Evolutionary conservation across 352 stramenopile species (phyloP).

Genomic region (Phytopythium ostracodes): DNA sequence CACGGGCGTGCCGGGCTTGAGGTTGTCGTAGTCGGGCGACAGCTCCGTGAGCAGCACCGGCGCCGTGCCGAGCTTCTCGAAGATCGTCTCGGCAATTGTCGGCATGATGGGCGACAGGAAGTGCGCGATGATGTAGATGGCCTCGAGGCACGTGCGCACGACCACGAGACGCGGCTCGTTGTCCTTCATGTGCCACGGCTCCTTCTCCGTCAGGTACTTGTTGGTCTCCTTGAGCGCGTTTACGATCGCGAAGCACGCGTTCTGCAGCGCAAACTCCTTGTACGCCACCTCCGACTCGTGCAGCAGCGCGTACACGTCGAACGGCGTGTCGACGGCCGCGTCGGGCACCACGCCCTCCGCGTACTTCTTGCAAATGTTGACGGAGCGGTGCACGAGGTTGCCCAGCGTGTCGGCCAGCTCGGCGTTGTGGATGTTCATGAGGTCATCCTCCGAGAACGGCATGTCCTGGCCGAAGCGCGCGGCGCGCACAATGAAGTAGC

Average conservation of each 20-base stretch:
- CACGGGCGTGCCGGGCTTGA: conserved; percentile 88
- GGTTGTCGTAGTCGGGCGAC: conserved; percentile 88
- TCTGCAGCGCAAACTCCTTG: conserved; percentile 91
- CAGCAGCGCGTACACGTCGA: conserved; percentile 86
- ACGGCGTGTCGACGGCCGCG: conserved; percentile 54
- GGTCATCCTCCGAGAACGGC: conserved; percentile 87
- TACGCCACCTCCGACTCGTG: conserved; percentile 88
- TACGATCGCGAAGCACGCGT: conserved; percentile 85
- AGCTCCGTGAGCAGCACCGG: conserved; percentile 74
- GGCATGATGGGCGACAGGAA: conserved; percentile 96
- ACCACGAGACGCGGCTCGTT: conserved; percentile 88
- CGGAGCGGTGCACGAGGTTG: conserved; percentile 97
- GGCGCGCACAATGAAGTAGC: conserved; percentile 91
- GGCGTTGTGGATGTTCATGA: conserved; percentile 98
- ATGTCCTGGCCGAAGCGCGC: conserved; percentile 96
- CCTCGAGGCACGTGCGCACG: conserved; percentile 95
- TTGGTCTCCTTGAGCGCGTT: conserved; percentile 94
- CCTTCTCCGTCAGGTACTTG: conserved; percentile 97
- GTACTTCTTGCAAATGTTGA: conserved; percentile 96
- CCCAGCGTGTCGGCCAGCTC: conserved; percentile 91
- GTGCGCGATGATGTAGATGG: conserved; percentile 95
- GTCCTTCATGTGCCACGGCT: conserved; percentile 96
- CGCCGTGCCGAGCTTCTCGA: conserved; percentile 91
- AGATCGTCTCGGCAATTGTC: conserved; percentile 87
- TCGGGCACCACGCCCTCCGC: conserved; percentile 82